These are phyloP conservation scores for Cytospora piceicola DNA, from an alignment of 2,329 filamentous ascomycete genomes.

Conservation along the genomic window DNA sequence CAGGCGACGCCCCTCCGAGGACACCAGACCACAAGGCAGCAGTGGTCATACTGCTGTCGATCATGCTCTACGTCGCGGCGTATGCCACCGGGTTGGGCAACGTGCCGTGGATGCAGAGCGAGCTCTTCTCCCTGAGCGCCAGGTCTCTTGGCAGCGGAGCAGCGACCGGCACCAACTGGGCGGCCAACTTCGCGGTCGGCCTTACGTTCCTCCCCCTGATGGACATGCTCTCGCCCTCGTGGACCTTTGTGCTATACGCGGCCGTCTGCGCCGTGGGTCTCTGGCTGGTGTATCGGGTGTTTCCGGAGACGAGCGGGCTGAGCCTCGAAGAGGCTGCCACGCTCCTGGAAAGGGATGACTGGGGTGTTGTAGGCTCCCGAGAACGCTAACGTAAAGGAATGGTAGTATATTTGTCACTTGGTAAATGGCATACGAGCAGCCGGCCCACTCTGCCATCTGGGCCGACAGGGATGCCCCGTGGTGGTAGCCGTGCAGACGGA, in stretches of 20 bases:
- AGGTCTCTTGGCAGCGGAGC: conserved; percentile 73
- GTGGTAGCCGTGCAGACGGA: conserved; percentile 17
- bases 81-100: conserved; percentile 90
- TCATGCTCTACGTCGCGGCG: conserved; percentile 81
- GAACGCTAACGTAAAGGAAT: background rate
- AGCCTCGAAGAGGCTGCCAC: conserved; percentile 78
- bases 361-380: conserved; percentile 52
- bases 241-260: conserved; percentile 84
- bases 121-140: conserved; percentile 81
- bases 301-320: conserved; percentile 85
- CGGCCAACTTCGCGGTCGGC: conserved; percentile 82
- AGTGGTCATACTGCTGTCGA: conserved; percentile 68
- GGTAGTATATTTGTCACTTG: background rate
- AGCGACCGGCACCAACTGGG: conserved; percentile 84
- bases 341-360: conserved; percentile 72
- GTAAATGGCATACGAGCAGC: background rate
- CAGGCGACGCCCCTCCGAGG: conserved; percentile 31
- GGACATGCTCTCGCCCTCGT: conserved; percentile 71
- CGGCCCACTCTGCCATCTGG: background rate
- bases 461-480: background rate
- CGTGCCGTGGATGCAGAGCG: conserved; percentile 95
- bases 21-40: conserved; percentile 44
- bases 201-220: conserved; percentile 89
- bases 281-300: conserved; percentile 70
- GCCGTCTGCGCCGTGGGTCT: conserved; percentile 71